Percentiles rank a stretch among this genome's conserved stretches.
Evolutionary conservation across 1,139 yeast species (phyloP).

Genomic region (Candida sojae): DNA sequence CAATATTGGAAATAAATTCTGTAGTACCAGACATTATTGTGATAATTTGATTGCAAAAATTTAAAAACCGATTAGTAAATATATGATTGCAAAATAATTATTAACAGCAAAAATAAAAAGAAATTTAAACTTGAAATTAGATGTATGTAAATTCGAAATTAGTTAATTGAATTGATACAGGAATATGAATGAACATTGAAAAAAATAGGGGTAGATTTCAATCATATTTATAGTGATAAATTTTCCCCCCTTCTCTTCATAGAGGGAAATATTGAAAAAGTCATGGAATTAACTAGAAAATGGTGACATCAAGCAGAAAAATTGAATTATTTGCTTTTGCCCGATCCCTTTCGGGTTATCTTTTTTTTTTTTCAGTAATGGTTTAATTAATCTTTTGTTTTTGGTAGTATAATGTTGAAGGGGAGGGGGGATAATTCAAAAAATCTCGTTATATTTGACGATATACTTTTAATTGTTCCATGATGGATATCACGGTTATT

Average conservation of each 20-base stretch:
- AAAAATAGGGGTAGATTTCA: slow-evolving; percentile 6
- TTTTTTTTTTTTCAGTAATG: not conserved
- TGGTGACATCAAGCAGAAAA: not conserved
- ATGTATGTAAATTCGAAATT: not conserved
- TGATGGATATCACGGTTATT: not conserved
- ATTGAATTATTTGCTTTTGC: not conserved
- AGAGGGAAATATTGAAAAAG: not conserved
- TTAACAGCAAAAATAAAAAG: not conserved
- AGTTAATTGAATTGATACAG: not conserved
- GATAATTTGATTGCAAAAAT: slow-evolving; percentile 5
- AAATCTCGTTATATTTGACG: not conserved
- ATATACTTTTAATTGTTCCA: not conserved
- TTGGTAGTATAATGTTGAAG: not conserved
- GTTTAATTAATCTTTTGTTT: too few relatives aligned
- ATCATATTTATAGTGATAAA: slow-evolving; percentile 9
- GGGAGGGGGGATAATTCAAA: not conserved
- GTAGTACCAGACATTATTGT: not conserved
- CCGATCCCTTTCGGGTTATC: not conserved
- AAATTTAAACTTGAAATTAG: not conserved
- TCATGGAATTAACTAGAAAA: not conserved
- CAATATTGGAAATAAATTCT: slow-evolving; percentile 7
- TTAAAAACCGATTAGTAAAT: not conserved
- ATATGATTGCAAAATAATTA: not conserved
- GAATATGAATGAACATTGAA: not conserved
- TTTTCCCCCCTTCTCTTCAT: too few relatives aligned